A percentile compares a stretch with the other conserved stretches of the same genome.
These are phyloP conservation scores for Leccinum imitatum DNA, from an alignment of 768 basidiomycete genomes.

Conservation along the genomic window DNA sequence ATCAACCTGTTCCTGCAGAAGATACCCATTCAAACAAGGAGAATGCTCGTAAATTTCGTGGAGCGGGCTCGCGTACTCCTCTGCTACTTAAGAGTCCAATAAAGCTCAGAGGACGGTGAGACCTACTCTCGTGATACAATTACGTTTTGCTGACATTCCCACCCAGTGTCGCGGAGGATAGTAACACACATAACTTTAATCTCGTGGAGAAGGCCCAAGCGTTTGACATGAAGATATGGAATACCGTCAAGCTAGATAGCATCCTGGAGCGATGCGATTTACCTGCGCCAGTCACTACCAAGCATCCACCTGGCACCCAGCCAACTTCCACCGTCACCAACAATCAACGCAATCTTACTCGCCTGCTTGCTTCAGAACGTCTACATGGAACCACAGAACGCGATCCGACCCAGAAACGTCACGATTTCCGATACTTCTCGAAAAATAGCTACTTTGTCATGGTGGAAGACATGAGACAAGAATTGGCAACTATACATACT, in stretches of 20 bases:
- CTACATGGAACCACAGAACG: slow-evolving; percentile 85
- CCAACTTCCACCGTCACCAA: slow-evolving; percentile 30
- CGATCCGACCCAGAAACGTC: slow-evolving; percentile 84
- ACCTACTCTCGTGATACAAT: slow-evolving; percentile 10
- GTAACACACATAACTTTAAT: slow-evolving; percentile 38
- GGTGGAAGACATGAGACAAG: slow-evolving; percentile 85
- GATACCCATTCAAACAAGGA: slow-evolving; percentile 58
- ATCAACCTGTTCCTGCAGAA: slow-evolving; percentile 42
- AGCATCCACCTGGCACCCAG: slow-evolving; percentile 30
- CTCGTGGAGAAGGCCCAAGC: slow-evolving; percentile 65
- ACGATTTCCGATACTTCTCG: slow-evolving; percentile 86
- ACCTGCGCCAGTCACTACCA: slow-evolving; percentile 28
- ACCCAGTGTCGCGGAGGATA: slow-evolving; percentile 32
- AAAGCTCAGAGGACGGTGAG: slow-evolving; percentile 58
- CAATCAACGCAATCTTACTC: slow-evolving; percentile 52
- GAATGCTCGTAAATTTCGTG: slow-evolving; percentile 46
- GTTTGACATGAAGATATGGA: slow-evolving; percentile 89
- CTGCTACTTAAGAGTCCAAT: slow-evolving; percentile 60
- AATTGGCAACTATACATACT: slow-evolving; percentile 80
- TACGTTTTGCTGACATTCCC: slow-evolving; percentile 5
- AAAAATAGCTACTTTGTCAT: slow-evolving; percentile 76
- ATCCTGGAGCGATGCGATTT: slow-evolving; percentile 67
- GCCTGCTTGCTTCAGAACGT: slow-evolving; percentile 76
- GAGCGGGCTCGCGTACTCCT: slow-evolving; percentile 23
- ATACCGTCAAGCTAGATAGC: slow-evolving; percentile 63